Percentiles rank a stretch among this genome's conserved stretches.
Conservation (phyloP, 768 basidiomycete genomes). For the Mycena belliarum region DNA sequence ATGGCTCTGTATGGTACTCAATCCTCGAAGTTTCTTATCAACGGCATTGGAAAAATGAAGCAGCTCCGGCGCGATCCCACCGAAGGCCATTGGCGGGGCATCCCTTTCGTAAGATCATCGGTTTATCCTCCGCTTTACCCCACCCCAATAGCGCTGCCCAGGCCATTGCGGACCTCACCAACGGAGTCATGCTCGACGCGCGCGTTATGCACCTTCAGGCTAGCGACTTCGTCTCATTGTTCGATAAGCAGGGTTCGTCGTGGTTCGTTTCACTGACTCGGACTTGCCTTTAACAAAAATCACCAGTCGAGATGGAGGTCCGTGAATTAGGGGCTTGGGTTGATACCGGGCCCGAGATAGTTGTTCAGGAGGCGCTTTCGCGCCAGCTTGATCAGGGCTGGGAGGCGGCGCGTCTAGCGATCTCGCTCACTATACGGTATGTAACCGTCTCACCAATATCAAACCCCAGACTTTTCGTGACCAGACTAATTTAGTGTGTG, state of each 20-base stretch:
- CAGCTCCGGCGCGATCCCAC: background rate
- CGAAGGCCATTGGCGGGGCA: background rate
- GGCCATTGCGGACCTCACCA: constrained; percentile 15
- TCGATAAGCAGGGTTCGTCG: constrained; percentile 20
- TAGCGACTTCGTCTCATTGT: constrained; percentile 7
- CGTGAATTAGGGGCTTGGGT: background rate
- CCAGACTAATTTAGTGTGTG: constrained; percentile 13
- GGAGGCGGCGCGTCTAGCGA: constrained; percentile 17
- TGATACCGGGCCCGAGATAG: constrained; percentile 10
- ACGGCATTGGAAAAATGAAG: constrained; percentile 10
- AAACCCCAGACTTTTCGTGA: background rate
- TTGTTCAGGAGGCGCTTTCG: constrained; percentile 19
- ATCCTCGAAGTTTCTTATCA: constrained; percentile 11
- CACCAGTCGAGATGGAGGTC: constrained; percentile 2
- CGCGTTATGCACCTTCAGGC: constrained; percentile 21
- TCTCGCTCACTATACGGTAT: constrained; percentile 23
- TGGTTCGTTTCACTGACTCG: background rate
- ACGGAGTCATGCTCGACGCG: constrained; percentile 21
- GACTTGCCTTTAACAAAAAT: background rate
- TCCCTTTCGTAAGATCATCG: constrained; percentile 15
- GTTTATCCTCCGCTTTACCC: background rate
- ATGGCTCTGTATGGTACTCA: background rate
- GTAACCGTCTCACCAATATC: background rate
- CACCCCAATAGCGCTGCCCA: background rate
- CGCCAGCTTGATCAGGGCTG: constrained; percentile 21